Conservation (phyloP, 176 grass and related monocot species). For the Lolium multiflorum region DNA sequence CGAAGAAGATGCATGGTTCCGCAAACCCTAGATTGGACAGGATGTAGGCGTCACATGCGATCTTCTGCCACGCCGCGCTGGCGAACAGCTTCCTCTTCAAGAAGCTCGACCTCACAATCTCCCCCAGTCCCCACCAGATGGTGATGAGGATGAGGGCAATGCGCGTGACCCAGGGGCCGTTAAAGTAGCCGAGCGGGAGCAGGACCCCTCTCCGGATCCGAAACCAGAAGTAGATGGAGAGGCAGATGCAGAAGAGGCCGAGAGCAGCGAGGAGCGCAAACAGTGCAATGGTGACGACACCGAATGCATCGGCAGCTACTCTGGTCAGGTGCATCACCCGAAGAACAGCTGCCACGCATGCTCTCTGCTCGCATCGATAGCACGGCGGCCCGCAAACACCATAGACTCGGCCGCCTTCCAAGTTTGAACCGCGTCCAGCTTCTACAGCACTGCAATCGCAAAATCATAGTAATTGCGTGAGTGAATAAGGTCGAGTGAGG, state of each 20-base stretch:
- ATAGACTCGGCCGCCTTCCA: slow-evolving; percentile 44
- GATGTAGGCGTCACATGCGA: slow-evolving; percentile 80
- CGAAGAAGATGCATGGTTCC: slow-evolving; percentile 86
- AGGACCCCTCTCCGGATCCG: slow-evolving; percentile 53
- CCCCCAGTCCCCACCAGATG: slow-evolving; percentile 84
- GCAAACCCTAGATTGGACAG: slow-evolving; percentile 96
- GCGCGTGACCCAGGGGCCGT: slow-evolving; percentile 83
- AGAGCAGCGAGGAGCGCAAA: slow-evolving; percentile 69
- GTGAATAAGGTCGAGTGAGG: not conserved
- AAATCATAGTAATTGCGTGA: slow-evolving; percentile 16
- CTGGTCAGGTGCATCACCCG: slow-evolving; percentile 96
- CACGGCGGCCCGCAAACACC: slow-evolving; percentile 66
- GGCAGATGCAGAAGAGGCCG: slow-evolving; percentile 71
- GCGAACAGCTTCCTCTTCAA: slow-evolving; percentile 72
- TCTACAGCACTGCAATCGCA: slow-evolving; percentile 49
- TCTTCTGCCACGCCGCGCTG: slow-evolving; percentile 67
- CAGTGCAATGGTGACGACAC: slow-evolving; percentile 77
- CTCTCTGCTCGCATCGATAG: slow-evolving; percentile 84
- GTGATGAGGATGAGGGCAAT: slow-evolving; percentile 80
- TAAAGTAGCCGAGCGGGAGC: slow-evolving; percentile 80
- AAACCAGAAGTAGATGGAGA: slow-evolving; percentile 63
- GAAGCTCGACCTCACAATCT: slow-evolving; percentile 74
- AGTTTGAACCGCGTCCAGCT: slow-evolving; percentile 33
- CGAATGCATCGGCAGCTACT: slow-evolving; percentile 86
- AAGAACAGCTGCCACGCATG: slow-evolving; percentile 90